These are phyloP conservation scores for Lagerstroemia speciosa DNA, from an alignment of 345 rosid species.

Conservation along the genomic window DNA sequence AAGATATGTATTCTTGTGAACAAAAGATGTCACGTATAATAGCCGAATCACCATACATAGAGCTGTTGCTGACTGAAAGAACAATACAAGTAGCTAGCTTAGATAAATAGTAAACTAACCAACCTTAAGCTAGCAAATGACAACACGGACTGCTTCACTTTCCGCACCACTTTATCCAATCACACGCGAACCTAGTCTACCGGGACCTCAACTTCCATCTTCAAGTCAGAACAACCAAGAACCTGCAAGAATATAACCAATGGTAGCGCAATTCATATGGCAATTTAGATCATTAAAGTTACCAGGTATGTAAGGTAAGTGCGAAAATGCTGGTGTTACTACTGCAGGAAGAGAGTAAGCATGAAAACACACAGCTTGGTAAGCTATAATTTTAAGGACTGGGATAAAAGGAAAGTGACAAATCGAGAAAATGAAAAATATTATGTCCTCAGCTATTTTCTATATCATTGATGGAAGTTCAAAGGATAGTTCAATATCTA, in stretches of 20 bases:
- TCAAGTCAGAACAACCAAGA: constrained; percentile 47
- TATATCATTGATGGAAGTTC: background rate
- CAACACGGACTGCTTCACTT: background rate
- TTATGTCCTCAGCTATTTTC: background rate
- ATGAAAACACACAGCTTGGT: background rate
- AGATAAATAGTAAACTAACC: background rate
- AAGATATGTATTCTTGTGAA: background rate
- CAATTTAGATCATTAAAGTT: background rate
- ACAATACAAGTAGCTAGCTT: background rate
- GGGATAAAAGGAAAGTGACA: background rate
- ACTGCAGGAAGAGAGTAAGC: background rate
- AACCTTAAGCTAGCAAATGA: background rate
- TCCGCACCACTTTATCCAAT: background rate
- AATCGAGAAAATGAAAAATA: background rate
- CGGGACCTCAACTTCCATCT: constrained; percentile 77
- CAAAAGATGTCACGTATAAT: background rate
- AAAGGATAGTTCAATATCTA: background rate
- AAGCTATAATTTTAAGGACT: background rate
- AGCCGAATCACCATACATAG: background rate
- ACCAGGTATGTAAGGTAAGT: background rate
- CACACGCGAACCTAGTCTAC: constrained; percentile 34
- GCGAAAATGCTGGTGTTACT: background rate
- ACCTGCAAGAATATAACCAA: constrained; percentile 26
- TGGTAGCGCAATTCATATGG: background rate
- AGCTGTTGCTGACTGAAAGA: background rate